Evolutionary conservation across 345 rosid species (phyloP), one percentile per base, ranked within the genome.

Genomic region (Eucalyptus polybractea): DNA sequence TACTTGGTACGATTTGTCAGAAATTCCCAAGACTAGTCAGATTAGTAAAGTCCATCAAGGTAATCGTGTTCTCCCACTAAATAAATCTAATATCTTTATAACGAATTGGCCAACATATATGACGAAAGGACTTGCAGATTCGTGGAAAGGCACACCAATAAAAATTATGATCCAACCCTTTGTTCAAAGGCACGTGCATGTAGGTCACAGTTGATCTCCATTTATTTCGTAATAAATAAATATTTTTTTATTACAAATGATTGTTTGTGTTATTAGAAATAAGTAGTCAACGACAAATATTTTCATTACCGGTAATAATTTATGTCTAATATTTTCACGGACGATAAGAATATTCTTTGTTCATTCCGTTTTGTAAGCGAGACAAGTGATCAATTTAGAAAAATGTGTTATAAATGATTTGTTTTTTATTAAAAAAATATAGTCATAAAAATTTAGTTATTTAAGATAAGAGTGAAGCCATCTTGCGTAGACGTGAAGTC

Each of bases 181-280:
- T 7, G 37, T 65, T n/a, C 37, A 65, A 65, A 14, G 76, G 21
- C 13, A 60, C 2, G 31, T 60, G 56, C 22, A 51, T 51, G 56
- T 0, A 51, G 56, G 56, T 51, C 56, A 51, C 9, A 51, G 2
- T 51, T 51, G 56, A 51, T 51, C 56, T 25, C 4, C 4, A 27
- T 60, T 27, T 60, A 3, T 58, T 58, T 58, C 4, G 0, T 25
- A 27, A 24, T 10, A 58, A 58, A 25, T 56, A 24, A 56, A 10
- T 58, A 10, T 2, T 51, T 51, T 51, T 58, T 25, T 58, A 8
- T 25, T 25, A 58, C 2, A 58, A 58, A 25, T 58, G 7, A 58
- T 25, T 0, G 1, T 11, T 25, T 58, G 1, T 25, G 13, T 25
- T 1, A 3, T 27, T 25, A 11, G 1, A 58, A 58, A 10, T 2